Base-by-base conservation (phyloP, 1,284 basidiomycete genomes). In the Anthracocystis walkeri region DNA sequence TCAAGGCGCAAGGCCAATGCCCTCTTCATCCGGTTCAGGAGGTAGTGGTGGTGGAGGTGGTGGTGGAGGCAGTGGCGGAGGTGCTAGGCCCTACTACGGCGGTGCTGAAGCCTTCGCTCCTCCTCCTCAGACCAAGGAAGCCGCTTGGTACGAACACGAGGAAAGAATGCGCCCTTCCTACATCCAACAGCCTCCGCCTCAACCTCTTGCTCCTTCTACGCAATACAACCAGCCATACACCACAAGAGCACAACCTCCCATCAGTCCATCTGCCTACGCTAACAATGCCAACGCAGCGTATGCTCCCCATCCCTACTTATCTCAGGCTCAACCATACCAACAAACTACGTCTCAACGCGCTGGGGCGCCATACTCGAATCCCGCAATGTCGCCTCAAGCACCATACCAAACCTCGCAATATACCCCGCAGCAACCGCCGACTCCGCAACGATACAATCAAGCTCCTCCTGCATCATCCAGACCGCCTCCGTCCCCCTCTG, bases 61-160 rank as follows among this genome's bases (percentile, higher is more conserved):
- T 42, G 46, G 58, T 27, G 58, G 54, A 46, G 44, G 44, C 12
- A 48, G 46, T 35, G 54, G 45, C 18, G 41, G 44, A 14, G 49
- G 54, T n/a, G 45, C 44, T 1, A 33, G 57, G 48, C 51, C 62
- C 14, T 60, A 59, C 40, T 73, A 73, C 20, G 57, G 8, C 21
- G 55, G 41, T 23, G 49, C 35, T 41, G 56, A 42, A 10, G 44
- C 55, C 31, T 74, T 41, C 42, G 54, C 49, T 33, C 49, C 27
- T 52, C 52, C 45, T 50, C 42, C 57, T 29, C 49, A 60, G 10
- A 23, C 48, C 50, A 69, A 72, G 38, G 80, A 81, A 21, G 78
- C 80, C 23, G 64, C 76, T n/a, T 81, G 80, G 80, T 81, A 81
- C 63, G 80, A 81, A 51, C 69, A 79, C 54, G 79, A 82, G 45